Base-by-base conservation (phyloP, 177 flowering plant genomes). In the Vitis hybrid region DNA sequence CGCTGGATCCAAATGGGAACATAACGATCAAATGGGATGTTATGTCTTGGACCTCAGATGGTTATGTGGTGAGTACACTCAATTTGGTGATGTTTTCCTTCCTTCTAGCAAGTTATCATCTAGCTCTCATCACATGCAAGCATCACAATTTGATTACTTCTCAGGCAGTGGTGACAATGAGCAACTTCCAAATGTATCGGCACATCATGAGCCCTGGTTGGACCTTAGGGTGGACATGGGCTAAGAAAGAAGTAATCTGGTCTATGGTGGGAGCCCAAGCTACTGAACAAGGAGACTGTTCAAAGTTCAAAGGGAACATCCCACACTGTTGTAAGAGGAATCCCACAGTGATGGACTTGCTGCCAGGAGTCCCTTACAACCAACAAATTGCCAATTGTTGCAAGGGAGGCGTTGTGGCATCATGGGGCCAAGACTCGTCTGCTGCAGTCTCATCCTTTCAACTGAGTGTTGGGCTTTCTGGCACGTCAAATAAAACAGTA, bases 271-370 rank as follows among this genome's bases (percentile, higher is more conserved):
- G 97, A 46, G 87, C 90, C 7, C 92, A 89, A 72, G 72, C 94
- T 35, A 84, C 91, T 11, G 91, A 89, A 55, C 96, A 91, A 80
- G 96, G 93, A 32, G 93, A 91, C 68, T 91, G 96, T 65, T 91
- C 96, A 56, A 89, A 85, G 84, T 91, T 91, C 85, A 87, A 87
- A 66, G 91, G 80, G 2, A 81, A 80, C 64, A 60, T 81, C 2
- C 93, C 96, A 48, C 96, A 91, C 67, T 87, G 92, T 69, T 90
- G 92, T 80, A 77, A 79, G 77, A 88, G 30, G 69, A 57, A 82
- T 17, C 32, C 92, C 92, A 1, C 78, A 1, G 86, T 90, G 3
- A 92, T 90, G 0, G 94, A 90, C 67, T 74, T 90, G 74, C 88
- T 87, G 8, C 94, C 91, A 6, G 88, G 87, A 8, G 91, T 83